Base-by-base conservation (phyloP, 2,329 filamentous ascomycete species). In the Aspergillus uvarum region DNA sequence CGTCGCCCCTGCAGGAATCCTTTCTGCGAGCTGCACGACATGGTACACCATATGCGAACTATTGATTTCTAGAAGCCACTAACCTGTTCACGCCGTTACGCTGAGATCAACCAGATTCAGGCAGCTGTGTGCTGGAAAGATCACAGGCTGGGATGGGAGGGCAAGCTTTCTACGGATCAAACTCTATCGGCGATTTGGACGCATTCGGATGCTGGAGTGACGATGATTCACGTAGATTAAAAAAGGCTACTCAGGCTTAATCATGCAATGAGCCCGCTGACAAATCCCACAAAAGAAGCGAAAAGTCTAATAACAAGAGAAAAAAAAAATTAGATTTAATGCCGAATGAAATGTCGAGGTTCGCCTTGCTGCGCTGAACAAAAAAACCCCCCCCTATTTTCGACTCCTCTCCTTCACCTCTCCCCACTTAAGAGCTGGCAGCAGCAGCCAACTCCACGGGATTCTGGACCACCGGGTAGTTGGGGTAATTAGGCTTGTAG, bases 391-490 rank as follows among this genome's bases (percentile, higher is more conserved):
- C 51, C 26, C 26, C n/a, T 47, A 54, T 21, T 44, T 8, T n/a
- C 14, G 4, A 19, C 7, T 44, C 16, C 5, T 19, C 38, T 8
- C 6, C 38, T 16, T 11, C 16, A n/a, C 22, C 7, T 10, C 32
- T 16, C 32, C 38, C 44, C 21, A 12, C 16, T 32, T 51, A 58
- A 4, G 49, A 26, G 22, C 56, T 49, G 14, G 49, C 26, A 2
- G 26, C 31, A 5, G 56, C 31, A 5, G 56, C 59, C 62, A 65
- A 26, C 8, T 42, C 26, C 16, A 64, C 65, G 2, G 65, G 63
- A 47, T 65, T 65, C 38, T 59, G 55, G 24, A 66, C 59, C n/a
- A 64, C 61, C 10, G 65, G 65, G 14, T 67, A 67, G n/a, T 58
- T 58, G 16, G 64, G 63, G 51, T 61, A 63, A 22, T 67, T 61